Evolutionary conservation across 2,329 filamentous ascomycete species (phyloP).

Genomic region (Trichoderma sp.): DNA sequence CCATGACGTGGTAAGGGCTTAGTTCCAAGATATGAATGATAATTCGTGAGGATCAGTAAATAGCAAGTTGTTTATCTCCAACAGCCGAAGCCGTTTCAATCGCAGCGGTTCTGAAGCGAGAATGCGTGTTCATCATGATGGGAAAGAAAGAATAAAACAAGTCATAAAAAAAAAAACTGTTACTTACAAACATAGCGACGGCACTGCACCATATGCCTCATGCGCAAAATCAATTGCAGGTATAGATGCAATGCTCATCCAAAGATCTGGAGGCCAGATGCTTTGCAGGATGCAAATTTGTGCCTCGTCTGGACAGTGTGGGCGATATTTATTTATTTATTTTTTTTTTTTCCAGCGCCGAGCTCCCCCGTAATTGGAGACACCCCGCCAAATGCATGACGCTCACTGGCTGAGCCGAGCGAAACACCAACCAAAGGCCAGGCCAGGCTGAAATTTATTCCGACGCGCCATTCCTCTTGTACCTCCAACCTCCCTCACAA

Average conservation of each 20-base stretch:
- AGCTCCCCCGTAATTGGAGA: slow-evolving; percentile 18
- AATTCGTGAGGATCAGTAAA: slow-evolving; percentile 33
- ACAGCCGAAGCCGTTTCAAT: slow-evolving; percentile 44
- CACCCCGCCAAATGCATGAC: slow-evolving; percentile 22
- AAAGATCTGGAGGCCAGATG: not conserved
- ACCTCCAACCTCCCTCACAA: slow-evolving; percentile 10
- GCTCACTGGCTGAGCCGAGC: slow-evolving; percentile 16
- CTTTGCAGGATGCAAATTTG: slow-evolving; percentile 15
- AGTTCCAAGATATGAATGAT: slow-evolving; percentile 5
- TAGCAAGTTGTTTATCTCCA: slow-evolving; percentile 43
- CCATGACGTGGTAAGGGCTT: slow-evolving; percentile 29
- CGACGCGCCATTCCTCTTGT: slow-evolving; percentile 27
- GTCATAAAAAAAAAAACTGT: not conserved
- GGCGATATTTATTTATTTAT: slow-evolving; percentile 1
- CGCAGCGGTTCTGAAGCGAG: slow-evolving; percentile 51
- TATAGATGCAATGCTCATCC: not conserved
- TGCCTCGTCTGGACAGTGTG: not conserved
- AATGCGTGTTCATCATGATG: slow-evolving; percentile 43
- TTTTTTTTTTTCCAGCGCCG: not conserved
- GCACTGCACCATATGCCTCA: slow-evolving; percentile 13
- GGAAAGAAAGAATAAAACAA: slow-evolving; percentile 7
- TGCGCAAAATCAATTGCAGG: slow-evolving; percentile 3
- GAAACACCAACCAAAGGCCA: slow-evolving; percentile 11
- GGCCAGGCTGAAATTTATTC: slow-evolving; percentile 35
- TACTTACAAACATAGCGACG: slow-evolving; percentile 41